A percentile compares a stretch with the other conserved stretches of the same genome.
Evolutionary conservation across 2,329 filamentous ascomycete genomes (phyloP).

Genomic region (Stachybotrys echinatus): DNA sequence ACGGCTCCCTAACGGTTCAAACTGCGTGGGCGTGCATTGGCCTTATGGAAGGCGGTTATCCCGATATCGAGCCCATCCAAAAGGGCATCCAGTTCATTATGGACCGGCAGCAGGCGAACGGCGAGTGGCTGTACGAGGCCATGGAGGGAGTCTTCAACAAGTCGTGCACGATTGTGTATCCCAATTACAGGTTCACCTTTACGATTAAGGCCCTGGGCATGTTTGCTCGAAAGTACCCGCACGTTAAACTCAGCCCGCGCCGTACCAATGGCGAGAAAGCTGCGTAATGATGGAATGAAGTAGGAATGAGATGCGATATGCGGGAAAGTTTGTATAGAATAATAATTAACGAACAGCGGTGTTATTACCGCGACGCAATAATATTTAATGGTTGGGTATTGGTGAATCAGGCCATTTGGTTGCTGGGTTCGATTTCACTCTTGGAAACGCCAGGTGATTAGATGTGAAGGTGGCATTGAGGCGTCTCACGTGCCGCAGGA

Average conservation of each 20-base stretch:
- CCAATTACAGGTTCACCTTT: conserved; percentile 98
- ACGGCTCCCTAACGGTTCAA: conserved; percentile 83
- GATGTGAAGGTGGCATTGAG: too few relatives aligned
- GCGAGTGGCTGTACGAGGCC: conserved; percentile 87
- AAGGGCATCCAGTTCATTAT: conserved; percentile 78
- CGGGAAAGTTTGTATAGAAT: too few relatives aligned
- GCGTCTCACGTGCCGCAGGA: too few relatives aligned
- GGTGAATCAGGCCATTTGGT: too few relatives aligned
- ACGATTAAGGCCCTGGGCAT: conserved; percentile 90
- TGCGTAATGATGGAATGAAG: conserved; percentile 2
- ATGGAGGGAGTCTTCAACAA: conserved; percentile 99
- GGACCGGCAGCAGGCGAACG: conserved; percentile 77
- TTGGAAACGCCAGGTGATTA: too few relatives aligned
- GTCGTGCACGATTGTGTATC: conserved; percentile 98
- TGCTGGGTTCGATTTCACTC: too few relatives aligned
- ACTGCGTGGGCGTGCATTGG: conserved; percentile 87
- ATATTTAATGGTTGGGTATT: too few relatives aligned
- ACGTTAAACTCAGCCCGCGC: conserved; percentile 45
- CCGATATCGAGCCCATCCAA: conserved; percentile 65
- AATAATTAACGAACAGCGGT: too few relatives aligned
- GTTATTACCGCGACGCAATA: too few relatives aligned
- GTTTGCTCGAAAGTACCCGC: conserved; percentile 69
- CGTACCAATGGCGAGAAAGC: conserved; percentile 5
- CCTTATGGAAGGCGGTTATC: conserved; percentile 77
- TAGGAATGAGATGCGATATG: conserved; percentile 1